A percentile compares a stretch with the other conserved stretches of the same genome.
phyloP scores from a whole-genome alignment of 305 asterid species.

The Fraxinus angustifolia region DNA sequence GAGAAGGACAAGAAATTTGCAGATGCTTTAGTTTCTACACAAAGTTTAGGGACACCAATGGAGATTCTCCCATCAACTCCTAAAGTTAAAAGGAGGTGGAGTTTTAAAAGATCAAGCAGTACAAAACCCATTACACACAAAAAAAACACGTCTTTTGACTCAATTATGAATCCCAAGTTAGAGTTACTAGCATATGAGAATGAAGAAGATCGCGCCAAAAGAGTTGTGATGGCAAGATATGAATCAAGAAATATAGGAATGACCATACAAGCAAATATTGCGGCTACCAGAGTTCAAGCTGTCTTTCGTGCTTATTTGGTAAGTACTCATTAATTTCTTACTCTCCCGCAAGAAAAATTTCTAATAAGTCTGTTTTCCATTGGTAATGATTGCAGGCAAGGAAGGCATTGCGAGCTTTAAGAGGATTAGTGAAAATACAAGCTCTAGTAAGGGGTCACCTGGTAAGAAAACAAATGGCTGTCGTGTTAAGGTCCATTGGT shows the following conservation, averaged over 20 bases:
- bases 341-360: background rate
- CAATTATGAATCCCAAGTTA: slow-evolving; percentile 32
- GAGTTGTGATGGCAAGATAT: slow-evolving; percentile 12
- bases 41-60: slow-evolving; percentile 19
- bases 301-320: slow-evolving; percentile 70
- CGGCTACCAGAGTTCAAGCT: slow-evolving; percentile 70
- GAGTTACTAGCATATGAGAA: slow-evolving; percentile 31
- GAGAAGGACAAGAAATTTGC: slow-evolving; percentile 39
- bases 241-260: slow-evolving; percentile 5
- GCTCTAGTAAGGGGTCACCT: slow-evolving; percentile 74
- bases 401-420: slow-evolving; percentile 63
- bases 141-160: slow-evolving; percentile 45
- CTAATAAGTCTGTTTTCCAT: background rate
- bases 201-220: slow-evolving; percentile 27
- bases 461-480: slow-evolving; percentile 59
- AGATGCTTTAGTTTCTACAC: slow-evolving; percentile 23
- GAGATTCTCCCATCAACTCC: slow-evolving; percentile 26
- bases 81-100: slow-evolving; percentile 60
- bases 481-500: slow-evolving; percentile 49
- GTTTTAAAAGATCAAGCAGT: slow-evolving; percentile 50
- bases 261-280: slow-evolving; percentile 32
- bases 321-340: slow-evolving; percentile 1
- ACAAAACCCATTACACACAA: slow-evolving; percentile 27
- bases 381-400: slow-evolving; percentile 48
- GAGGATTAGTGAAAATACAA: slow-evolving; percentile 70